A percentile compares a stretch with the other conserved stretches of the same genome.
Evolutionary conservation across 1,284 basidiomycete genomes (phyloP).

Genomic region (Ceratobasidium sp.): DNA sequence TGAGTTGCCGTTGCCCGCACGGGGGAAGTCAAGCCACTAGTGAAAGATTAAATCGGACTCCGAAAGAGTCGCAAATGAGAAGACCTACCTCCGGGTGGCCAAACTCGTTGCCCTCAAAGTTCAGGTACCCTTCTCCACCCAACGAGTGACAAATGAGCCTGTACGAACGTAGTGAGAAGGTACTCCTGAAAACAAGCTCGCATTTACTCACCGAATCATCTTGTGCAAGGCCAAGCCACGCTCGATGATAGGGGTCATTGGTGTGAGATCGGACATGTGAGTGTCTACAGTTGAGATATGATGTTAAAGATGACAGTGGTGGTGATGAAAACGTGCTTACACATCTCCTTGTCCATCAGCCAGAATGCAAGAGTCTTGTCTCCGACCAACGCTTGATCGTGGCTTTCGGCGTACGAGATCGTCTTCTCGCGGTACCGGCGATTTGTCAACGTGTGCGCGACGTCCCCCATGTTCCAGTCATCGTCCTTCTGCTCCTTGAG

Average conservation of each 20-base stretch:
- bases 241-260: conserved; percentile 85
- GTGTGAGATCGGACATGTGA: conserved; percentile 90
- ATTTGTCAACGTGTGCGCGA: conserved; percentile 90
- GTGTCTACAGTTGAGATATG: conserved; percentile 65
- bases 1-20: conserved; percentile 91
- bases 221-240: conserved; percentile 94
- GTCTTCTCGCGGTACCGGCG: conserved; percentile 89
- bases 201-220: conserved; percentile 81
- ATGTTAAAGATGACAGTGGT: conserved; percentile 14
- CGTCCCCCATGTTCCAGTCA: conserved; percentile 87
- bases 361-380: conserved; percentile 99
- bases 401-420: conserved; percentile 94
- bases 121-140: conserved; percentile 96
- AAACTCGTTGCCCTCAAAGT: conserved; percentile 98
- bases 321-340: conserved; percentile 57
- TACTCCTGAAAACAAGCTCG: conserved; percentile 13
- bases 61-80: conserved; percentile 16
- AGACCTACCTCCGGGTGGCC: conserved; percentile 86
- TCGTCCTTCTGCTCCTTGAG: conserved; percentile 91
- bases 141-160: conserved; percentile 90
- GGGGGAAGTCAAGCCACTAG: conserved; percentile 98
- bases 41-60: conserved; percentile 11
- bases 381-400: conserved; percentile 97
- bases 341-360: conserved; percentile 99
- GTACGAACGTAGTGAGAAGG: background rate